Evolutionary conservation across 2,329 filamentous ascomycete genomes (phyloP).

Genomic region (Aspergillus clavatus): DNA sequence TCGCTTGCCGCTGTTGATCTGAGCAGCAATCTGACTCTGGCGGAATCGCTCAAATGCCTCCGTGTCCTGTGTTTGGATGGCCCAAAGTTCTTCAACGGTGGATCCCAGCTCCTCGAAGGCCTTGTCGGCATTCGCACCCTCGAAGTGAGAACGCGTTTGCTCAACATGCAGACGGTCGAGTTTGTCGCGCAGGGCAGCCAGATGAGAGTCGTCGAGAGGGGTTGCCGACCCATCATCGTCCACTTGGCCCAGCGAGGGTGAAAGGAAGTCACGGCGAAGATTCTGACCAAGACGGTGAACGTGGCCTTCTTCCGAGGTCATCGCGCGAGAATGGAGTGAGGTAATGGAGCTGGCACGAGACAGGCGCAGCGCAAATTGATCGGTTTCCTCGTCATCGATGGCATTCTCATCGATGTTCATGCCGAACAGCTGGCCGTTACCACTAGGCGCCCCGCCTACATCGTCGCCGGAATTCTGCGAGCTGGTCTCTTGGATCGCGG

Average conservation of each 20-base stretch:
- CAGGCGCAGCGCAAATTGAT: slow-evolving; percentile 44
- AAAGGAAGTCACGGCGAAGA: slow-evolving; percentile 59
- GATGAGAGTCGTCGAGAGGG: slow-evolving; percentile 37
- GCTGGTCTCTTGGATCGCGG: slow-evolving; percentile 21
- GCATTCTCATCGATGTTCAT: slow-evolving; percentile 29
- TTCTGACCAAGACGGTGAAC: slow-evolving; percentile 65
- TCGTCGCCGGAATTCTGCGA: slow-evolving; percentile 35
- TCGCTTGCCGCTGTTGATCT: slow-evolving; percentile 39
- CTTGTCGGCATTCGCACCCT: slow-evolving; percentile 36
- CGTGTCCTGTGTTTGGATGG: slow-evolving; percentile 39
- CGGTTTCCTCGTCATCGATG: slow-evolving; percentile 40
- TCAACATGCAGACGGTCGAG: slow-evolving; percentile 42
- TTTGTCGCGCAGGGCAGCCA: slow-evolving; percentile 43
- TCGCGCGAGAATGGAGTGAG: slow-evolving; percentile 60
- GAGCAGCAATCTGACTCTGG: slow-evolving; percentile 44
- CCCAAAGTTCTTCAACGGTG: slow-evolving; percentile 43
- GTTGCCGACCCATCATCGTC: slow-evolving; percentile 31
- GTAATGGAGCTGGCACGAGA: slow-evolving; percentile 62
- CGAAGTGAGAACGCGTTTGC: slow-evolving; percentile 38
- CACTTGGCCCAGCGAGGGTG: slow-evolving; percentile 41
- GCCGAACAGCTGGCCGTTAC: slow-evolving; percentile 25
- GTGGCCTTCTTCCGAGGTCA: slow-evolving; percentile 64
- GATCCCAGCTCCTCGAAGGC: slow-evolving; percentile 41
- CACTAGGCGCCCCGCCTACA: slow-evolving; percentile 23
- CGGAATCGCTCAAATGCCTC: slow-evolving; percentile 43